Evolutionary conservation across 805 yeast species (phyloP), one percentile per base, ranked within the genome.

Genomic region (Diddensiella transvaalensis): DNA sequence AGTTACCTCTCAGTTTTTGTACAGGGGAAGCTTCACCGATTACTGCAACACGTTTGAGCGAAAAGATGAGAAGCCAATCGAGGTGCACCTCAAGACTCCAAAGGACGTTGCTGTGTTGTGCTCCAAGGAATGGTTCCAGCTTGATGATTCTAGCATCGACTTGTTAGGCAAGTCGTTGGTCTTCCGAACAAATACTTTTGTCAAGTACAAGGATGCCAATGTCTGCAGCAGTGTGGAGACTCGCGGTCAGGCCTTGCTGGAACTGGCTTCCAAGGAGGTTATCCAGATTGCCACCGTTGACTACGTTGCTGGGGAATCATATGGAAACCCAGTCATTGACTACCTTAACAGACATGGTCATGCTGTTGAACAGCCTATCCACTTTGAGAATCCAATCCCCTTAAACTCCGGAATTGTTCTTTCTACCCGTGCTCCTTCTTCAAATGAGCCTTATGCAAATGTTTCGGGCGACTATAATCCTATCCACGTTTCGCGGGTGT

Each of bases 401-500:
- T 78, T 93, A 58, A 79, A 79, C 59, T 80, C 76, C 57, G 75
- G 80, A 59, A 69, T 77, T 39, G 58, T 60, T 15, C 58, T 71
- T 22, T 49, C 56, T 4, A 53, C 65, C 23, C 87, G 87, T 67
- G 86, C 98, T 40, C 99, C 99, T 65, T 86, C 89, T 54, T 85
- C 96, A 48, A 93, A 93, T 69, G 98, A 88, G 73, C 87, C 96
- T 22, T 93, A 93, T 65, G 99, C 96, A 55, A 86, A 82, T 65
- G 97, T 93, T 38, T 91, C 98, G 54, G 98, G 98, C 66, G 99
- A 93, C 71, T 91, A 79, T 81, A 93, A 93, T 71, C 99, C 99
- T 54, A 93, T 93, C 61, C 99, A 93, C 68, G 98, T 95, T 52
- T 86, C 96, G 30, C 84, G 96, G 66, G 93, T 88, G 44, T 93